These are phyloP conservation scores for Durio zibethinus DNA, from an alignment of 345 rosid genomes.

Conservation along the genomic window DNA sequence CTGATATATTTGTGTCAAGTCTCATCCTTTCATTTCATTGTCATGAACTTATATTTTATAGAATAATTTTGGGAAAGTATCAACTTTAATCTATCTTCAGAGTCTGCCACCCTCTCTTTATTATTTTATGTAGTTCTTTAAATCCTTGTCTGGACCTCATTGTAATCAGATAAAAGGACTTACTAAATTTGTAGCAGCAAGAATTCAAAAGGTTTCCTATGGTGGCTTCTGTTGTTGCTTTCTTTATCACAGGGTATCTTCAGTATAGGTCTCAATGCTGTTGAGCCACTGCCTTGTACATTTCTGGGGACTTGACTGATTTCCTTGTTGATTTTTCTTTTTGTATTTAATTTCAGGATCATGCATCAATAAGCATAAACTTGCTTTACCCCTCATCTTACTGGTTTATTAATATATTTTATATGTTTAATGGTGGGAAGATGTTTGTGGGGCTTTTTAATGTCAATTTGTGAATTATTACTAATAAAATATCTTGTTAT, in stretches of 20 bases:
- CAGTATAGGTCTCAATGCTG: neutral
- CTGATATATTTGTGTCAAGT: neutral
- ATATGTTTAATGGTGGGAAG: neutral
- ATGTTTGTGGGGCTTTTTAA: neutral
- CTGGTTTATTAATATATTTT: neutral
- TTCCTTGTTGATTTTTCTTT: neutral
- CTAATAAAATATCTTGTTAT: neutral
- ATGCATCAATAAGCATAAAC: neutral
- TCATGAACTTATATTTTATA: neutral
- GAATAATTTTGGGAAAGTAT: neutral
- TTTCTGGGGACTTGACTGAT: neutral
- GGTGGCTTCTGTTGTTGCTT: neutral
- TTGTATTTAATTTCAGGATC: neutral
- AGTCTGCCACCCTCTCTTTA: neutral
- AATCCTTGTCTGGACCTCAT: neutral
- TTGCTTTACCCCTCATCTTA: neutral
- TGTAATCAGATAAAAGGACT: neutral
- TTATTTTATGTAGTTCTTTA: neutral
- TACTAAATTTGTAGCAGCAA: neutral
- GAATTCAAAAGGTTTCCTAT: neutral
- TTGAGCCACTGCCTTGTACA: neutral
- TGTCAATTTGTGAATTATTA: neutral
- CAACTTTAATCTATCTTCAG: neutral
- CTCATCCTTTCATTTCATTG: neutral
- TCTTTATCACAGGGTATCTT: neutral